These are phyloP conservation scores for Oryza meridionalis DNA, from an alignment of 176 grass and related monocot genomes.

Conservation along the genomic window DNA sequence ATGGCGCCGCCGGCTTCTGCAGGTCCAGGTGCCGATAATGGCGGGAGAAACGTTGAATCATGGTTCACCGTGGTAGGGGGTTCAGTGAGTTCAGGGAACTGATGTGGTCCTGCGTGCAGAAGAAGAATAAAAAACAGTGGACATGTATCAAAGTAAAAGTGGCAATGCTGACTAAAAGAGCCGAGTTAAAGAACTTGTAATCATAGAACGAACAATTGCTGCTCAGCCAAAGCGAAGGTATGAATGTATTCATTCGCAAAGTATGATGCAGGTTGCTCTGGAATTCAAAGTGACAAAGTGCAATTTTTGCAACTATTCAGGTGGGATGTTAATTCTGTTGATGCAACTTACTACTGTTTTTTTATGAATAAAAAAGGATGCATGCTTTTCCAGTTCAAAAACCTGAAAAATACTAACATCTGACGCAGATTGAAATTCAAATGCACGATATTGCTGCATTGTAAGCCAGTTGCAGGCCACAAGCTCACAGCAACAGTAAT, in stretches of 20 bases:
- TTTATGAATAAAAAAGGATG: neutral
- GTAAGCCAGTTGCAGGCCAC: neutral
- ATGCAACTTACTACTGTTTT: neutral
- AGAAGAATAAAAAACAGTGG: neutral
- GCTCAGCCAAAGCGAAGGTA: neutral
- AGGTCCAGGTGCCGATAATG: conserved; percentile 63
- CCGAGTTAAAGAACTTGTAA: neutral
- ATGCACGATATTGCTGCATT: neutral
- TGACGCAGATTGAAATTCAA: neutral
- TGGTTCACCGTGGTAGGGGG: conserved; percentile 59
- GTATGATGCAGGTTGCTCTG: neutral
- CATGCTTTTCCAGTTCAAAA: neutral
- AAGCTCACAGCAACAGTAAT: conserved; percentile 26
- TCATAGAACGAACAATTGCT: neutral
- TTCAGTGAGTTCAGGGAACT: conserved; percentile 58
- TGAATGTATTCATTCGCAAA: neutral
- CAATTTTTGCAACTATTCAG: neutral
- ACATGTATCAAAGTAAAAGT: neutral
- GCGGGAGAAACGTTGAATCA: conserved; percentile 55
- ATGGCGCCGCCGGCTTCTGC: conserved; percentile 67
- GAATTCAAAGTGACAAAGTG: neutral
- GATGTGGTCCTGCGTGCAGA: conserved; percentile 52
- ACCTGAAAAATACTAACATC: neutral
- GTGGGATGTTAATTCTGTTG: neutral
- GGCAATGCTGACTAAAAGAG: neutral